Evolutionary conservation across 768 basidiomycete species (phyloP).

Genomic region (Naganishia randhawae): DNA sequence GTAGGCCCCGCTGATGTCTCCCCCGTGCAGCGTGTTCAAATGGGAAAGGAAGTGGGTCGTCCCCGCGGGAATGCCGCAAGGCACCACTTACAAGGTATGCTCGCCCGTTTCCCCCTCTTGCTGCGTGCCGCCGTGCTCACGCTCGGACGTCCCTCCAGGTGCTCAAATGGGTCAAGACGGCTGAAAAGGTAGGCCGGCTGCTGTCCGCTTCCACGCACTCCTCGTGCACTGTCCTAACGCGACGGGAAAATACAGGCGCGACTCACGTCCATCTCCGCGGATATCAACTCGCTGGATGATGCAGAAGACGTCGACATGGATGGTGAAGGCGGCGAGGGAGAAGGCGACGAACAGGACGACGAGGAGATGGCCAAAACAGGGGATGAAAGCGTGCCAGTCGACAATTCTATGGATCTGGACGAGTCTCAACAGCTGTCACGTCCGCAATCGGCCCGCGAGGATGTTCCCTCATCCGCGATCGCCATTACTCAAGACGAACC

Average conservation of each 20-base stretch:
- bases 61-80: constrained; percentile 14
- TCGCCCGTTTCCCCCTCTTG: no score
- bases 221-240: not conserved
- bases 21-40: constrained; percentile 4
- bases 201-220: not conserved
- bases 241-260: not conserved
- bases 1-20: not conserved
- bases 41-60: constrained; percentile 27
- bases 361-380: not conserved
- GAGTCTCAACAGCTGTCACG: no score
- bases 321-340: constrained; percentile 11
- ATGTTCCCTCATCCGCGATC: no score
- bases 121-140: not conserved
- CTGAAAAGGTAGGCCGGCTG: constrained; percentile 2
- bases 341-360: constrained; percentile 1
- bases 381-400: not conserved
- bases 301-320: constrained; percentile 25
- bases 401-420: not conserved
- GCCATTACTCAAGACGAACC: no score
- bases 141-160: not conserved
- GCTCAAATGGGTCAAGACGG: constrained; percentile 27
- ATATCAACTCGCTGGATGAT: constrained; percentile 14
- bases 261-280: constrained; percentile 19
- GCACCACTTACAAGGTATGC: constrained; percentile 23
- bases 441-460: no score